Conservation (phyloP, 768 basidiomycete species). For the Suillus variegatus region DNA sequence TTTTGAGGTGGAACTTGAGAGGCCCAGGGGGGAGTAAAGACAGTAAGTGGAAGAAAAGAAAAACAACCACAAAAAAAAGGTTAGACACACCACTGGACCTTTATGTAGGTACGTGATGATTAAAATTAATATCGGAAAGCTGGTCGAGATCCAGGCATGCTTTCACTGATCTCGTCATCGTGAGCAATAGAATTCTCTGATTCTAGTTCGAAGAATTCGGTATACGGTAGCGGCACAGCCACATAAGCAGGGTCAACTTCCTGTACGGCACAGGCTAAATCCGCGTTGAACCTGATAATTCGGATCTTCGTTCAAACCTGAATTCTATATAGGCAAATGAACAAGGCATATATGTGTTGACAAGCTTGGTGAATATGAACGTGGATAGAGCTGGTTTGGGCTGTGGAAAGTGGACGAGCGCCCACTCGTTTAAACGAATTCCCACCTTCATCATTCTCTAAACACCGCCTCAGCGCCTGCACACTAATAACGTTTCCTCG, state of each 20-base stretch:
- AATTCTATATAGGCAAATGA: not conserved
- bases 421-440: not conserved
- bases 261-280: not conserved
- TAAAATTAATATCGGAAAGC: conserved; percentile 27
- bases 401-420: not conserved
- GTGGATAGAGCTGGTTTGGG: not conserved
- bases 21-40: conserved; percentile 22
- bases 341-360: not conserved
- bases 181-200: not conserved
- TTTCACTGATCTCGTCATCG: not conserved
- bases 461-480: not conserved
- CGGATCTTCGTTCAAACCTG: not conserved
- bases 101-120: conserved; percentile 33
- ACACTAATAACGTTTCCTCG: not conserved
- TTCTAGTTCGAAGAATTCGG: conserved; percentile 2
- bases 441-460: not conserved
- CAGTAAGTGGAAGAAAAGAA: conserved; percentile 29
- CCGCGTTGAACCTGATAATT: not conserved
- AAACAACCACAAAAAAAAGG: conserved; percentile 4
- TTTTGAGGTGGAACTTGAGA: conserved; percentile 8
- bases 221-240: not conserved
- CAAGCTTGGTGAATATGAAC: not conserved
- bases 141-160: conserved; percentile 12
- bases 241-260: not conserved
- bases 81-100: conserved; percentile 7